Evolutionary conservation across 1,284 basidiomycete genomes (phyloP).

Genomic region (Boletellus deceptivus): DNA sequence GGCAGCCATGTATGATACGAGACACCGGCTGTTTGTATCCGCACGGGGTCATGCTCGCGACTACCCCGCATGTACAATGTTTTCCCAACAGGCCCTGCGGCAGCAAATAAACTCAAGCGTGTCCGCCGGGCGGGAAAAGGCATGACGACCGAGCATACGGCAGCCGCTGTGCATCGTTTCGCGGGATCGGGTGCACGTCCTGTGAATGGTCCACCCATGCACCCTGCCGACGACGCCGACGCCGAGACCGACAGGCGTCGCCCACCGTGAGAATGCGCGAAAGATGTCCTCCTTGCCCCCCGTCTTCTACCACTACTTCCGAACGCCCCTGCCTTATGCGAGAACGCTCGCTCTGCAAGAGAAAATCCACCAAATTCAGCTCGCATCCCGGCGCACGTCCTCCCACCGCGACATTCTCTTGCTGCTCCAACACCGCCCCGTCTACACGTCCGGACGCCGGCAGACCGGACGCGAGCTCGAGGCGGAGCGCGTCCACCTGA

Average conservation of each 20-base stretch:
- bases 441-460: constrained; percentile 90
- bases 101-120: no score
- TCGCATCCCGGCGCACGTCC: constrained; percentile 45
- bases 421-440: constrained; percentile 84
- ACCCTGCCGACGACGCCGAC: no score
- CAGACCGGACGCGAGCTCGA: constrained; percentile 67
- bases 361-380: constrained; percentile 60
- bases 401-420: constrained; percentile 66
- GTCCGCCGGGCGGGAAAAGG: no score
- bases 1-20: constrained; percentile 16
- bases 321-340: constrained; percentile 67
- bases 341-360: constrained; percentile 72
- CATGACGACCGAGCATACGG: not conserved
- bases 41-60: no score
- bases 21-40: not conserved
- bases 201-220: no score
- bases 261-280: no score
- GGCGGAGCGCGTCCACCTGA: constrained; percentile 67
- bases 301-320: constrained; percentile 77
- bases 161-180: not conserved
- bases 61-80: no score
- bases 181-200: not conserved
- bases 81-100: no score
- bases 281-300: constrained; percentile 45
- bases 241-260: no score